Percentiles rank a stretch among this genome's conserved stretches.
phyloP scores from a whole-genome alignment of 306 rosid genomes.

The Vigna radiata region DNA sequence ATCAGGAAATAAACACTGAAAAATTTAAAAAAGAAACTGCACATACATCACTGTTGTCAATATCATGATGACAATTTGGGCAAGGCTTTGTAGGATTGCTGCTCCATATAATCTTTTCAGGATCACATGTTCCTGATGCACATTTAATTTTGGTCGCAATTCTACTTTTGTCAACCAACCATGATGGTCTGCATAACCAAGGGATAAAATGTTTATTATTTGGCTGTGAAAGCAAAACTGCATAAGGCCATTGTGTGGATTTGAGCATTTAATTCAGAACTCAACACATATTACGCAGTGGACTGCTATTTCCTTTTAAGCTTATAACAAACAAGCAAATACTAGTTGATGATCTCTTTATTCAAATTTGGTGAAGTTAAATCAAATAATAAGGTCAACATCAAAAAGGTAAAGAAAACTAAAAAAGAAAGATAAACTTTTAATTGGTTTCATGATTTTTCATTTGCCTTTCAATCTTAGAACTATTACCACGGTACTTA shows the following conservation, averaged over 20 bases:
- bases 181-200: constrained; percentile 65
- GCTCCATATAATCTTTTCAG: constrained; percentile 62
- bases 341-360: neutral
- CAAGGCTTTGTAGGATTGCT: constrained; percentile 84
- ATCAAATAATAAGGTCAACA: neutral
- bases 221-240: neutral
- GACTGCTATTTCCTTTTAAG: constrained; percentile 4
- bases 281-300: constrained; percentile 10
- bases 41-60: constrained; percentile 86
- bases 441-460: constrained; percentile 1
- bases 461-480: neutral
- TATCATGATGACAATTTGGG: constrained; percentile 71
- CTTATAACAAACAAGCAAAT: neutral
- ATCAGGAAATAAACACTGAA: constrained; percentile 19
- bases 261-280: constrained; percentile 23
- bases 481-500: neutral
- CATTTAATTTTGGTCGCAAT: constrained; percentile 87
- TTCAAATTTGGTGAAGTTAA: neutral
- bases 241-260: neutral
- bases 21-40: neutral
- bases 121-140: constrained; percentile 66
- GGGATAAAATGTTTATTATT: constrained; percentile 8
- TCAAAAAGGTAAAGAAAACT: neutral
- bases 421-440: neutral
- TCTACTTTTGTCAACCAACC: constrained; percentile 85